phyloP scores from a whole-genome alignment of 192 early-diverging fungal species.

The Backusella psychrophila region DNA sequence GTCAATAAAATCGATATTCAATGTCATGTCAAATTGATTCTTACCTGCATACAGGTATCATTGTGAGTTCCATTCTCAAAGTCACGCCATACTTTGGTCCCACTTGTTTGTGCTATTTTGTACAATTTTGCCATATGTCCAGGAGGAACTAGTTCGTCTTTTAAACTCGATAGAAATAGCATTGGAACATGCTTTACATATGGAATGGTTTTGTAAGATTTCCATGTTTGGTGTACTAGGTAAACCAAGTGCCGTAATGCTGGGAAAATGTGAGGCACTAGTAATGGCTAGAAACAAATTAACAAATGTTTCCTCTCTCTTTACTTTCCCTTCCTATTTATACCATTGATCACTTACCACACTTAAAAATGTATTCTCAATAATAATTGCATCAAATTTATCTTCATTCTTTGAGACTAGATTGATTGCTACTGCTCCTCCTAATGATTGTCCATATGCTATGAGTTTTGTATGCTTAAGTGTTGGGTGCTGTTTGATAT shows the following conservation, averaged over 20 bases:
- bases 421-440: conserved; percentile 93
- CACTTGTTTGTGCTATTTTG: conserved; percentile 55
- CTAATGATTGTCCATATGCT: conserved; percentile 94
- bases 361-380: conserved; percentile 95
- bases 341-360: conserved; percentile 51
- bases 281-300: conserved; percentile 56
- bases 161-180: conserved; percentile 77
- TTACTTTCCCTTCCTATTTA: no score
- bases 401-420: conserved; percentile 77
- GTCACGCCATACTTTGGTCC: conserved; percentile 53
- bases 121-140: conserved; percentile 85
- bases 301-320: not conserved
- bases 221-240: conserved; percentile 89
- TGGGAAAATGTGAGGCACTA: conserved; percentile 87
- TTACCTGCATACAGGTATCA: conserved; percentile 71
- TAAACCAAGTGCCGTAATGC: conserved; percentile 68
- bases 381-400: conserved; percentile 75
- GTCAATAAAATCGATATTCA: not conserved
- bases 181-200: conserved; percentile 71
- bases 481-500: conserved; percentile 72
- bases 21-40: not conserved
- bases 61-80: conserved; percentile 90
- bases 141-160: conserved; percentile 90
- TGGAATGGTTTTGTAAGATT: conserved; percentile 72
- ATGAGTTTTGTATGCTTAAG: conserved; percentile 79